These are phyloP conservation scores for Pleodorina starrii DNA, from an alignment of 139 green algal genomes.

Conservation along the genomic window DNA sequence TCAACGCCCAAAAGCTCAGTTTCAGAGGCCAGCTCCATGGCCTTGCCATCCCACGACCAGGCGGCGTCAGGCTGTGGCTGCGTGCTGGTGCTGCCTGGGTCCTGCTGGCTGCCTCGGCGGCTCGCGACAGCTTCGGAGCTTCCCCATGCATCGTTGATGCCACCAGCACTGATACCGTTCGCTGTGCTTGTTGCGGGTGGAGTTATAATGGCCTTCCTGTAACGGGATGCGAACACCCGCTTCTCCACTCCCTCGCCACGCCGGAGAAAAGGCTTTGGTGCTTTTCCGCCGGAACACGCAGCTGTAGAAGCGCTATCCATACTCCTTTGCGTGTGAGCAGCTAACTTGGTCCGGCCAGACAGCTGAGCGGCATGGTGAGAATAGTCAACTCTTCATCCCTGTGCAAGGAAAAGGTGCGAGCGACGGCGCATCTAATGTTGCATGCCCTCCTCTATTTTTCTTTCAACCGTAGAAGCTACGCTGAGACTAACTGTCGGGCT, in stretches of 20 bases:
- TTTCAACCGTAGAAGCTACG: not conserved
- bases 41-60: not conserved
- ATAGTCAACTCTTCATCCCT: not conserved
- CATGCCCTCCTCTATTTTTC: not conserved
- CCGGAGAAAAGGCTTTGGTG: slow-evolving; percentile 6
- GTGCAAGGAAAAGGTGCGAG: not conserved
- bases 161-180: not conserved
- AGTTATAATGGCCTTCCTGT: slow-evolving; percentile 8
- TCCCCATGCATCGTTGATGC: not conserved
- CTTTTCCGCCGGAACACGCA: not conserved
- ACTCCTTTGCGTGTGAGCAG: not conserved
- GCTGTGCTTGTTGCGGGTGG: not conserved
- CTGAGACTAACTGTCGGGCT: not conserved
- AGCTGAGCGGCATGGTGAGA: not conserved
- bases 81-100: not conserved
- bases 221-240: slow-evolving; percentile 24
- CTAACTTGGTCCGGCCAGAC: not conserved
- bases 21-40: not conserved
- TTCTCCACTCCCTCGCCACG: slow-evolving; percentile 52
- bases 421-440: not conserved
- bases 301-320: not conserved
- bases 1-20: not conserved
- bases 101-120: not conserved
- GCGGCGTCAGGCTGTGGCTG: not conserved
- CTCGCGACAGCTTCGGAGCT: not conserved